Conservation (phyloP, 805 yeast genomes). For the Jamesozyma spencerorum region DNA sequence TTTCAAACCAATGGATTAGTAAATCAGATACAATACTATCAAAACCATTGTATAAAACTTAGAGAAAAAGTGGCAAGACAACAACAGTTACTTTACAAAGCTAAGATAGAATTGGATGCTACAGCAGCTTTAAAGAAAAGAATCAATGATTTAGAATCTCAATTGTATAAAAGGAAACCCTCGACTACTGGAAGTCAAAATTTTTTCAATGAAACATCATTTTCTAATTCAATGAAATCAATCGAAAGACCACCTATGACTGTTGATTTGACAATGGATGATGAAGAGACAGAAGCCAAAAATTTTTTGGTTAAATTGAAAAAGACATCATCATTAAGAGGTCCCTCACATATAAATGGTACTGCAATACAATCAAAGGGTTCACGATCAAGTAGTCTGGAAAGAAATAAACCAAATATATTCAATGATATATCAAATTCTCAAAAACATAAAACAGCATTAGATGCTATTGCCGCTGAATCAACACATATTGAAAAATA, state of each 20-base stretch:
- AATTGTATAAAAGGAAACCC: background rate
- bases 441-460: background rate
- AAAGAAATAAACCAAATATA: background rate
- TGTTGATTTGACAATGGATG: conserved; percentile 21
- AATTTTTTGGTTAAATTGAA: conserved; percentile 18
- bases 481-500: conserved; percentile 4
- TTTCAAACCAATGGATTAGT: conserved; percentile 23
- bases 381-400: background rate
- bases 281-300: conserved; percentile 7
- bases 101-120: conserved; percentile 21
- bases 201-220: background rate
- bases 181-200: background rate
- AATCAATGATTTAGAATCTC: conserved; percentile 6
- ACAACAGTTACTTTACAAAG: conserved; percentile 20
- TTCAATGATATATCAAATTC: background rate
- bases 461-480: conserved; percentile 1
- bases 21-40: conserved; percentile 21
- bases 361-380: background rate
- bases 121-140: conserved; percentile 16
- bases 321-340: conserved; percentile 8
- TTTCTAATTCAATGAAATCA: background rate
- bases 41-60: conserved; percentile 15
- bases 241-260: conserved; percentile 16
- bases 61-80: conserved; percentile 23
- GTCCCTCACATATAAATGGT: background rate